phyloP scores from a whole-genome alignment of 2,329 filamentous ascomycete species.

The Aspergillus melleus region DNA sequence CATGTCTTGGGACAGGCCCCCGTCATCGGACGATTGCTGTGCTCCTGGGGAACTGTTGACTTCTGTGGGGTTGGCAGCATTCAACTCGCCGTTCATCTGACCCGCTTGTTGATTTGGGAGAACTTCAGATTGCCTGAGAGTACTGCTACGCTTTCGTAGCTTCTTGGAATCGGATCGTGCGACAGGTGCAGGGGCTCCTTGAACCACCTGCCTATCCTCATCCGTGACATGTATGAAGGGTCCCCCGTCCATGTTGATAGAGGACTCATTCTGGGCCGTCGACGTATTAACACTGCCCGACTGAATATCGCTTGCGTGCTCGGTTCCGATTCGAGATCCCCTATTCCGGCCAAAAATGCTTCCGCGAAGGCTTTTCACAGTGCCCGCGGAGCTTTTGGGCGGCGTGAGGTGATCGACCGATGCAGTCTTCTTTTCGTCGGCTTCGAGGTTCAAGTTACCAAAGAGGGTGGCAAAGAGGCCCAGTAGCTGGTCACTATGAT shows the following conservation, averaged over 20 bases:
- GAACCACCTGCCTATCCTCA: constrained; percentile 47
- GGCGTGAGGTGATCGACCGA: constrained; percentile 48
- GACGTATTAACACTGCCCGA: constrained; percentile 8
- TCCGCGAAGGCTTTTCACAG: constrained; percentile 66
- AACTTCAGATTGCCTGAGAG: constrained; percentile 27
- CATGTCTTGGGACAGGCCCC: constrained; percentile 16
- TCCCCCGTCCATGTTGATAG: constrained; percentile 46
- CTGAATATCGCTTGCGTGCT: constrained; percentile 32
- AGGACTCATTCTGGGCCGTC: constrained; percentile 23
- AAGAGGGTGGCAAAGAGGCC: constrained; percentile 81
- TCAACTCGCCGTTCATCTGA: constrained; percentile 23
- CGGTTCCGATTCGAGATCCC: constrained; percentile 48
- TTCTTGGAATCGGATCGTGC: constrained; percentile 35
- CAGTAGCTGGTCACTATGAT: constrained; percentile 81
- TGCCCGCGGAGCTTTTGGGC: constrained; percentile 70
- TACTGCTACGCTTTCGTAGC: constrained; percentile 35
- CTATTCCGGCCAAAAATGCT: constrained; percentile 74
- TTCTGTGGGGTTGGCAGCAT: not conserved
- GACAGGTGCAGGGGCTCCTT: constrained; percentile 30
- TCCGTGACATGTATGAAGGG: constrained; percentile 77
- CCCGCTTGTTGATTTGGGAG: constrained; percentile 22
- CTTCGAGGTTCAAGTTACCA: constrained; percentile 56
- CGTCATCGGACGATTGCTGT: constrained; percentile 14
- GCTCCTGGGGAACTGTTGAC: constrained; percentile 8
- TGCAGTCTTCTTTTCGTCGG: constrained; percentile 27